Percentiles rank a stretch among this genome's conserved stretches.
These are phyloP conservation scores for Massariosphaeria phaeospora DNA, from an alignment of 495 filamentous ascomycete genomes.

Conservation along the genomic window DNA sequence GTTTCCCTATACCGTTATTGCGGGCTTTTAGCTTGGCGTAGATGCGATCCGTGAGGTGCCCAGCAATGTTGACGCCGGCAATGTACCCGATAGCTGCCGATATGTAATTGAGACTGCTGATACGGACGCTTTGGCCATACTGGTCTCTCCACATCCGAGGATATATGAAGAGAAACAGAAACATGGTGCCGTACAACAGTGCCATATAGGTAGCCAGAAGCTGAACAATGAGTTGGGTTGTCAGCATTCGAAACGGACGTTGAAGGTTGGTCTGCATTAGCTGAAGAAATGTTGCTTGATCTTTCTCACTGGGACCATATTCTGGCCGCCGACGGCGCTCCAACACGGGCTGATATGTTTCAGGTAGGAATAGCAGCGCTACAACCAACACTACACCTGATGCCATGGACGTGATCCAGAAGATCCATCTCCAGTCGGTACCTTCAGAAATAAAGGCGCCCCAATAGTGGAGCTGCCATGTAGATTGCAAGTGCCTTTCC, in stretches of 20 bases:
- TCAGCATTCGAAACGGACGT: conserved; percentile 35
- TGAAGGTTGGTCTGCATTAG: conserved; percentile 18
- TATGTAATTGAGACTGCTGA: conserved; percentile 43
- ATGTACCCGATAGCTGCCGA: conserved; percentile 40
- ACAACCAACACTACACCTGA: background rate
- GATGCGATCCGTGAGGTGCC: conserved; percentile 21
- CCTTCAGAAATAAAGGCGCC: conserved; percentile 51
- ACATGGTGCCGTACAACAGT: conserved; percentile 34
- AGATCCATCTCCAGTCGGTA: conserved; percentile 60
- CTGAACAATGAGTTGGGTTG: conserved; percentile 35
- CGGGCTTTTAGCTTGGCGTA: conserved; percentile 3
- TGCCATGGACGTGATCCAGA: conserved; percentile 51
- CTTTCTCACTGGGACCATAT: too few species aligned
- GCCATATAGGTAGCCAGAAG: conserved; percentile 37
- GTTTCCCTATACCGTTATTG: conserved; percentile 3
- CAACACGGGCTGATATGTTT: conserved; percentile 25
- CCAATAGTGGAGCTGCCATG: conserved; percentile 48
- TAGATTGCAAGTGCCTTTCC: conserved; percentile 51
- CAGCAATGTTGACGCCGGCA: conserved; percentile 37
- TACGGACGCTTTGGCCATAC: conserved; percentile 32
- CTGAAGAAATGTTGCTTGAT: conserved; percentile 20
- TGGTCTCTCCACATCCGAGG: conserved; percentile 44
- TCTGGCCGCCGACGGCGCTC: background rate
- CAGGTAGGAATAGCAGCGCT: conserved; percentile 8
- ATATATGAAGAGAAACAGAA: conserved; percentile 39